These are phyloP conservation scores for Carex parvula DNA, from an alignment of 176 grass and related monocot genomes.

Conservation along the genomic window DNA sequence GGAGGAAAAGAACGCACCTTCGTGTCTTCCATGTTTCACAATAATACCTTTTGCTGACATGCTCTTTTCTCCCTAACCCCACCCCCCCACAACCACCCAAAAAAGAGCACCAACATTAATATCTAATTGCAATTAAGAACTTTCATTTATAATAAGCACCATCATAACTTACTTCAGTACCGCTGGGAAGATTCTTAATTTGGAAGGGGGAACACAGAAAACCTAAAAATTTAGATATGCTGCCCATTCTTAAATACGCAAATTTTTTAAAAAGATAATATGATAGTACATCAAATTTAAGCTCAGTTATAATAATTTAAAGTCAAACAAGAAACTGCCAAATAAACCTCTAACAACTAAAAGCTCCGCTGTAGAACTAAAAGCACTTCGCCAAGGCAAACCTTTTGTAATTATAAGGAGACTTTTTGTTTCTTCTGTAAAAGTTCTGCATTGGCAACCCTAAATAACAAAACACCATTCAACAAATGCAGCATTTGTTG, in stretches of 20 bases:
- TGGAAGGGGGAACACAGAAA: neutral
- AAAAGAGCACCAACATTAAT: neutral
- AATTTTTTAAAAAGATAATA: neutral
- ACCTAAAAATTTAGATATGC: neutral
- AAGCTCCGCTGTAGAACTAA: constrained; percentile 31
- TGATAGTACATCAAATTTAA: constrained; percentile 1
- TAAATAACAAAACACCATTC: constrained; percentile 28
- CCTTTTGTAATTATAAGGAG: constrained; percentile 10
- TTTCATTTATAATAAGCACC: neutral
- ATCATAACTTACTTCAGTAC: neutral
- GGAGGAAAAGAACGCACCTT: neutral
- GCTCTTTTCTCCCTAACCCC: neutral
- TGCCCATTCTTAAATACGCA: neutral
- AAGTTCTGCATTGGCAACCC: neutral
- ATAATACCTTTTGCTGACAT: neutral
- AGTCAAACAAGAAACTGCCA: constrained; percentile 17
- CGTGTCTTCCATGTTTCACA: neutral
- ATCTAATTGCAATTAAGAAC: neutral
- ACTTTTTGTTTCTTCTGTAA: neutral
- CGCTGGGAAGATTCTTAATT: neutral
- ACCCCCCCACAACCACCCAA: neutral
- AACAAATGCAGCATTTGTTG: constrained; percentile 33
- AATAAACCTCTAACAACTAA: constrained; percentile 23
- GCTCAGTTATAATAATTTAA: constrained; percentile 3
- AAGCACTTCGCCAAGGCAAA: constrained; percentile 22